Base-by-base conservation (phyloP, 1,139 yeast genomes). In the Suhomyces guaymorum region DNA sequence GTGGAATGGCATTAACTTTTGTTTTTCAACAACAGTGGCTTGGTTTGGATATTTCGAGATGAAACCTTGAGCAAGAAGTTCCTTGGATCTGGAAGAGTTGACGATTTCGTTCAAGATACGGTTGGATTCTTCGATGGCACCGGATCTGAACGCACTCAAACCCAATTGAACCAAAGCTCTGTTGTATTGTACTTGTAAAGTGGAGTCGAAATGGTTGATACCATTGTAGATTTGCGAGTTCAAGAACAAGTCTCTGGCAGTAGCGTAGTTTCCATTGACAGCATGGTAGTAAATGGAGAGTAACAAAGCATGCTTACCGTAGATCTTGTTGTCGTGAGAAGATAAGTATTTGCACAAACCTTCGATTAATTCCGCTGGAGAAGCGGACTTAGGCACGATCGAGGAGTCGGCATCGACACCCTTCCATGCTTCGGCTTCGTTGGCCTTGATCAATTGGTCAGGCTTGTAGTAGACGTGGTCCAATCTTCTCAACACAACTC, bases 391-490 rank as follows among this genome's bases (percentile, higher is more conserved):
- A 20, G 70, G 47, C 39, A 59, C 64, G 36, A 73, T 54, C 12
- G 47, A 41, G 5, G 76, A 69, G 30, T 64, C 58, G 16, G 44
- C 39, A 11, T 47, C 49, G 26, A 80, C 55, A 30, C 59, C 58
- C 24, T 65, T 63, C 95, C 95, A 87, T 13, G 94, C 87, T 30
- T 73, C 70, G 24, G 68, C 57, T 69, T 92, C 98, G 46, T 78
- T 75, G 39, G 80, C 73, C 37, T 69, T 64, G 45, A 89, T 82
- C 48, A 92, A 80, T 48, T 77, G 79, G 39, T 77, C 75, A 32
- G 97, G 94, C 70, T 94, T 94, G 78, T 82, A 94, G 70, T 94
- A 92, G 37, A 92, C 75, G 64, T 87, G 96, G 54, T 92, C 97
- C 54, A 94, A 70, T 67, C 98, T 81, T 61, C 95, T 84, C 41